Percentiles rank a stretch among this genome's conserved stretches.
Conservation (phyloP, 1,284 basidiomycete species). For the Sanghuangporus sanghuang region DNA sequence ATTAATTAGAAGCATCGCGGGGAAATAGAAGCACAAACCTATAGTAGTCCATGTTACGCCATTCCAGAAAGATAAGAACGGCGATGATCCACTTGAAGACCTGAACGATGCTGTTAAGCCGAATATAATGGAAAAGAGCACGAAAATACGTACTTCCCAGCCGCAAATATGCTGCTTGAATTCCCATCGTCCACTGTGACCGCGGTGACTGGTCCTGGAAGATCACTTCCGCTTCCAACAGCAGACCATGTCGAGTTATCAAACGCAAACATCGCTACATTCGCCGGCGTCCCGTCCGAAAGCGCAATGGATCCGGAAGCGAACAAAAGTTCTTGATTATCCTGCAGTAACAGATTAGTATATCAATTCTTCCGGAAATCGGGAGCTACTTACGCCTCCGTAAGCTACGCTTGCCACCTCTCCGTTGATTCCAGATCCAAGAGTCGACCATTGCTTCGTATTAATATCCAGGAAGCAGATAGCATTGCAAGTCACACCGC, state of each 20-base stretch:
- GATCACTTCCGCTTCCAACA: constrained; percentile 56
- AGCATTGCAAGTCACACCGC: constrained; percentile 68
- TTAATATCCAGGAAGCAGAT: constrained; percentile 76
- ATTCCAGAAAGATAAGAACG: constrained; percentile 83
- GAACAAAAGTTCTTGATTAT: constrained; percentile 58
- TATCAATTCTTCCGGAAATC: constrained; percentile 6
- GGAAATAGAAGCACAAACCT: constrained; percentile 34
- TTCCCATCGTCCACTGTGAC: constrained; percentile 83
- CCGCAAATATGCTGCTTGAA: constrained; percentile 81
- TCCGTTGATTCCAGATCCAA: constrained; percentile 82
- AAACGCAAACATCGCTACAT: constrained; percentile 71
- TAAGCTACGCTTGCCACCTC: constrained; percentile 77
- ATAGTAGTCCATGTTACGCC: constrained; percentile 69
- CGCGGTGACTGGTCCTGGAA: constrained; percentile 90
- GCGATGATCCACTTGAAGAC: constrained; percentile 48
- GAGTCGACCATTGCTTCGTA: constrained; percentile 70
- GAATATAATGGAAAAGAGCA: neutral
- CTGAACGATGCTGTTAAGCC: constrained; percentile 28
- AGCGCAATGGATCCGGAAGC: constrained; percentile 74
- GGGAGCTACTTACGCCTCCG: constrained; percentile 59
- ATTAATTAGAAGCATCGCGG: constrained; percentile 1
- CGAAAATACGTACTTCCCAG: constrained; percentile 56
- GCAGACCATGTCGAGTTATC: constrained; percentile 69
- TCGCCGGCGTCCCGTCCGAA: constrained; percentile 49
- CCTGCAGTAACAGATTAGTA: constrained; percentile 32